These are phyloP conservation scores for Ophiocytium majus DNA, from an alignment of 352 stramenopile genomes.

Conservation along the genomic window DNA sequence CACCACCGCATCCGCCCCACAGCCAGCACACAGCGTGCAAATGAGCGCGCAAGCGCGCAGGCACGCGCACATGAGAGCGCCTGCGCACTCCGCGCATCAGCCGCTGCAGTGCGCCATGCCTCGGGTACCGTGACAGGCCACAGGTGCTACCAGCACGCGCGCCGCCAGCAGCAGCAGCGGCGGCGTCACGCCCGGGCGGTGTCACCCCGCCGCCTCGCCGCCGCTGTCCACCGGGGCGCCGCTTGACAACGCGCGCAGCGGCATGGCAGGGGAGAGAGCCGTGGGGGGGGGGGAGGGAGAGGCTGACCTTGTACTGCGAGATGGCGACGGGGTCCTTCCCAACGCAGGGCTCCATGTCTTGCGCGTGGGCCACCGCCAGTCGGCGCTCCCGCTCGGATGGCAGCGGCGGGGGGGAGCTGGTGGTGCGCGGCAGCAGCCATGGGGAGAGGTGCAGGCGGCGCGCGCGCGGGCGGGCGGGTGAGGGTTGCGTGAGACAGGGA, in stretches of 20 bases:
- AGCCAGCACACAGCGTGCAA: no score
- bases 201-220: no score
- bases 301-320: background rate
- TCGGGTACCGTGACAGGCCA: background rate
- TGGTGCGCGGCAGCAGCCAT: background rate
- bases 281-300: background rate
- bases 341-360: background rate
- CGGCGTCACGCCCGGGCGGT: background rate
- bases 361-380: background rate
- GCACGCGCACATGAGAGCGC: no score
- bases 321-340: background rate
- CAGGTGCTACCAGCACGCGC: background rate
- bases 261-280: background rate
- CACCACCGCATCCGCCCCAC: no score
- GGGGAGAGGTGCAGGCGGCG: no score
- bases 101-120: background rate
- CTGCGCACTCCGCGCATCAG: no score
- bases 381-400: background rate
- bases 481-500: no score
- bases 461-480: no score
- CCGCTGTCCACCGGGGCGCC: no score
- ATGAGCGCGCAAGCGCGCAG: no score
- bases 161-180: background rate
- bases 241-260: no score
- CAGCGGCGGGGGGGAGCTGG: background rate